Base-by-base conservation (phyloP, 306 rosid genomes). In the Vigna reflexopilosa region DNA sequence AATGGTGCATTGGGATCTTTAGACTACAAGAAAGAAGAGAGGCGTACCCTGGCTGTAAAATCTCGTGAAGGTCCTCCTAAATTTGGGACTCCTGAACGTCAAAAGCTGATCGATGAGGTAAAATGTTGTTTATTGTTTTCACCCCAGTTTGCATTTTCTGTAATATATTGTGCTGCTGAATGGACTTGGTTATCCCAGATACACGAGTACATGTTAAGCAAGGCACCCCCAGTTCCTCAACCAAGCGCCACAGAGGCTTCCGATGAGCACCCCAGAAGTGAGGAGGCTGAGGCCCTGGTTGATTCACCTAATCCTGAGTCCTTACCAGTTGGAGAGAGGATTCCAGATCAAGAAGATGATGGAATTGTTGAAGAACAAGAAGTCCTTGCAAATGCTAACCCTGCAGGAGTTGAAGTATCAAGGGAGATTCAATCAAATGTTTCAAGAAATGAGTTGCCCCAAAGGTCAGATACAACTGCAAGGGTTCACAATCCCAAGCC, bases 1-100 rank as follows among this genome's bases (percentile, higher is more conserved):
- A 93, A 90, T 85, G 98, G 98, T 34, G 98, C 98, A 4, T 80
- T 93, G 88, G 98, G 98, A 57, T 93, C 98, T 0, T 78, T 93
- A 56, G 93, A 91, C 78, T 93, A 93, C 89, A 91, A 88, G 85
- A 90, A 90, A 74, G 97, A 93, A 81, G 98, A 93, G 81, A 89
- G 98, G 83, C 93, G 77, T 30, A 51, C 88, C 45, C 54, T 93
- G 83, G 97, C 98, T 32, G 51, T 91, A 69, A 93, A 93, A 76
- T 93, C 98, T 81, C 96, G 93, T 64, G 96, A 84, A 51, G 87
- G 90, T 57, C 73, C 96, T 67, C 98, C 98, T 4, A 91, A 36
- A 80, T 87, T 80, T 9, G 94, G 98, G 49, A 90, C 87, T 81
- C 83, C 88, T 48, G 97, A 91, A 67, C 94, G 98, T 67, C 98